Evolutionary conservation across 2,329 filamentous ascomycete genomes (phyloP).

Genomic region (Leptosphaerulina australis): DNA sequence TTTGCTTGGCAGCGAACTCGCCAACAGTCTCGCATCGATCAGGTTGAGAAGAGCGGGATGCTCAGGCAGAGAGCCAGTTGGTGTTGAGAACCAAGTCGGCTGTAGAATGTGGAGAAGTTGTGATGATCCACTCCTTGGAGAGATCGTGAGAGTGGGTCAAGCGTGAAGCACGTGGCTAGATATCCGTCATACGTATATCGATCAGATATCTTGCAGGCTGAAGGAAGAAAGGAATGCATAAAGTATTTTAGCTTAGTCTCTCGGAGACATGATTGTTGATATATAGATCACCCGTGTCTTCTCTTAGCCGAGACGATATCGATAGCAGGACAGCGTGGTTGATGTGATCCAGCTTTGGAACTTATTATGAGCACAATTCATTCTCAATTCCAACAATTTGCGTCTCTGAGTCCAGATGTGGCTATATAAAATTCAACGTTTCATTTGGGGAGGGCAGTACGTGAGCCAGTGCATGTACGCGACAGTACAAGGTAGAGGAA

Average conservation of each 20-base stretch:
- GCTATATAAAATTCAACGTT: neutral
- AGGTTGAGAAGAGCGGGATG: neutral
- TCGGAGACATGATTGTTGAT: too few relatives aligned
- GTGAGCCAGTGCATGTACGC: too few relatives aligned
- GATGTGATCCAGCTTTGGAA: too few relatives aligned
- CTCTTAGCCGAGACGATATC: too few relatives aligned
- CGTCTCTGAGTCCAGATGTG: neutral
- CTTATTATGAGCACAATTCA: too few relatives aligned
- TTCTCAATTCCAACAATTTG: too few relatives aligned
- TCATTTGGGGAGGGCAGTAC: too few relatives aligned
- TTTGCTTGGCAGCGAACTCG: constrained; percentile 9
- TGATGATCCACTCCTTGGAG: constrained; percentile 1
- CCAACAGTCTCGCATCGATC: constrained; percentile 9
- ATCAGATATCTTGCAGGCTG: constrained; percentile 4
- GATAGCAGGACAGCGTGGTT: too few relatives aligned
- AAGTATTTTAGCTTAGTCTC: neutral
- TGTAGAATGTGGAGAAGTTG: constrained; percentile 10
- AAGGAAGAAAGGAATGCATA: neutral
- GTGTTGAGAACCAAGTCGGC: constrained; percentile 1
- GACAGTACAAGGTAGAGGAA: too few relatives aligned
- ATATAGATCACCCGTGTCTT: too few relatives aligned
- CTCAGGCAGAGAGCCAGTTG: neutral
- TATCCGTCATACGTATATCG: constrained; percentile 18
- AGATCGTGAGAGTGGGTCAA: constrained; percentile 9
- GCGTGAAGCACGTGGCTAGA: constrained; percentile 15